Percentiles rank a stretch among this genome's conserved stretches.
Conservation (phyloP, 2,329 filamentous ascomycete species). For the Cordyceps militaris region DNA sequence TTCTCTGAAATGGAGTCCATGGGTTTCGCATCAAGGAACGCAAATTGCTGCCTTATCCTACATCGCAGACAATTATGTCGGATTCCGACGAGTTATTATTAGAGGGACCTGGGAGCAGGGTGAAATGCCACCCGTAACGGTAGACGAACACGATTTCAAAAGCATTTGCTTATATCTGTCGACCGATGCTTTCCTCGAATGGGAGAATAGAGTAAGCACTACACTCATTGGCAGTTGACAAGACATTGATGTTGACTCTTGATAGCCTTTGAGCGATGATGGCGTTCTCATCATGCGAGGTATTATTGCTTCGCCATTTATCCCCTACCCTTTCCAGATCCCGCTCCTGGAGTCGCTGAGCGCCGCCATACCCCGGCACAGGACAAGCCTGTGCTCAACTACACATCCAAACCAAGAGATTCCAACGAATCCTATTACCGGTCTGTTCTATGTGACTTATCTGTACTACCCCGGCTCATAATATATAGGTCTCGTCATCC, state of each 20-base stretch:
- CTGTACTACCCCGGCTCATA: neutral
- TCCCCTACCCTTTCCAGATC: slow-evolving; percentile 45
- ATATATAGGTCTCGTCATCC: slow-evolving; percentile 39
- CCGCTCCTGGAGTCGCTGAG: slow-evolving; percentile 27
- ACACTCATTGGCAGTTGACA: neutral
- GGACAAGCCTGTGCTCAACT: slow-evolving; percentile 38
- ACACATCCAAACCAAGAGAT: slow-evolving; percentile 32
- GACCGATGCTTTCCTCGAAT: slow-evolving; percentile 47
- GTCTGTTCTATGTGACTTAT: slow-evolving; percentile 21
- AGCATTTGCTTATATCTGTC: slow-evolving; percentile 45
- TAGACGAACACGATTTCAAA: slow-evolving; percentile 35
- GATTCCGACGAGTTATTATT: slow-evolving; percentile 45
- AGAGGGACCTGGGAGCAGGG: slow-evolving; percentile 28
- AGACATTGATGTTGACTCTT: slow-evolving; percentile 13
- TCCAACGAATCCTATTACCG: slow-evolving; percentile 40
- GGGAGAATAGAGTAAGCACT: slow-evolving; percentile 42
- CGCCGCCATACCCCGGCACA: slow-evolving; percentile 28
- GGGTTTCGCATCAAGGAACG: slow-evolving; percentile 31
- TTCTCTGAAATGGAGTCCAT: slow-evolving; percentile 48
- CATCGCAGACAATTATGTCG: slow-evolving; percentile 44
- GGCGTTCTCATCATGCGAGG: slow-evolving; percentile 40
- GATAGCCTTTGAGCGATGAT: slow-evolving; percentile 36
- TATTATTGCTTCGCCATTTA: slow-evolving; percentile 45
- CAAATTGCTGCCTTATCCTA: slow-evolving; percentile 43
- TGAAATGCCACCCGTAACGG: slow-evolving; percentile 28